A percentile compares a stretch with the other conserved stretches of the same genome.
Conservation (phyloP, 2,329 filamentous ascomycete species). For the Proliferodiscus dingleyae region DNA sequence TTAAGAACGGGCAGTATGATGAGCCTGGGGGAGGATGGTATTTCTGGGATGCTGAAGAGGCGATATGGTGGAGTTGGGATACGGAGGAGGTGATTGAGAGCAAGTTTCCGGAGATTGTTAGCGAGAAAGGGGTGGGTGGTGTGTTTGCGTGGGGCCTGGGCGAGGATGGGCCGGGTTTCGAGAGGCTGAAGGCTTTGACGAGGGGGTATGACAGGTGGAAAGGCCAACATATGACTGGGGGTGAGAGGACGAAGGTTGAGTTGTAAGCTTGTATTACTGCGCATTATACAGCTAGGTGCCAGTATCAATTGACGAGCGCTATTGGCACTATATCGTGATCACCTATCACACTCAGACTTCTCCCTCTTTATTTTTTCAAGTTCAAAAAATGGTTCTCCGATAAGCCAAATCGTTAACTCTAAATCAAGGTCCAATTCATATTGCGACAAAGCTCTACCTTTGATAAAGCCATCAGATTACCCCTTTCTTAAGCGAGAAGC, state of each 20-base stretch:
- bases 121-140: constrained; percentile 55
- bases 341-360: no score
- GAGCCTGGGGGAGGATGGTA: constrained; percentile 57
- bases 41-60: constrained; percentile 56
- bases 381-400: no score
- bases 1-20: constrained; percentile 51
- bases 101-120: constrained; percentile 59
- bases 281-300: not conserved
- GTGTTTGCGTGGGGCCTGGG: constrained; percentile 73
- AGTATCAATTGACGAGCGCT: no score
- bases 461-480: no score
- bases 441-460: no score
- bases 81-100: constrained; percentile 52
- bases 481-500: no score
- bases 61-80: constrained; percentile 72
- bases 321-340: no score
- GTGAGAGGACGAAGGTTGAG: constrained; percentile 1
- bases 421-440: no score
- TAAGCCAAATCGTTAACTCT: no score
- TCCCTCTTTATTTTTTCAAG: no score
- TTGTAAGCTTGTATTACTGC: not conserved
- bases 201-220: not conserved
- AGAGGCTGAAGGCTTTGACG: constrained; percentile 40
- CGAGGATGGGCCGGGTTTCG: constrained; percentile 51
- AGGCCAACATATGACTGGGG: not conserved